Percentiles rank a stretch among this genome's conserved stretches.
These are phyloP conservation scores for Myxozyma vanderwaltii DNA, from an alignment of 805 yeast genomes.

Conservation along the genomic window DNA sequence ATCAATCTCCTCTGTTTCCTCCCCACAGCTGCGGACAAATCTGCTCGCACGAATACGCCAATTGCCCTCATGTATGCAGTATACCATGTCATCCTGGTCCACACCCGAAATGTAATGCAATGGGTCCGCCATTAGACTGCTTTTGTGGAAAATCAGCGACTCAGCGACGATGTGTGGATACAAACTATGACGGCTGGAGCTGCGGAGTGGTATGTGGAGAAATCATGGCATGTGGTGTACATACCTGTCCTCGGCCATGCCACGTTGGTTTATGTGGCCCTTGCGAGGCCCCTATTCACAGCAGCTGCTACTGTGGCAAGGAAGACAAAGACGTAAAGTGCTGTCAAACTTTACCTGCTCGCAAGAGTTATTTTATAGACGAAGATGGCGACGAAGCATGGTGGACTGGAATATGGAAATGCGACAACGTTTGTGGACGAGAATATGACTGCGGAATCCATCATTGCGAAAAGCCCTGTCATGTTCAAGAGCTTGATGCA, in stretches of 20 bases:
- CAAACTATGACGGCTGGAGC: conserved; percentile 71
- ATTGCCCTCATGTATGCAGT: conserved; percentile 72
- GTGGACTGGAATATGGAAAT: conserved; percentile 58
- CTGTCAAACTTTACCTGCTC: conserved; percentile 38
- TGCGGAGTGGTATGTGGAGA: conserved; percentile 67
- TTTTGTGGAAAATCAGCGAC: conserved; percentile 68
- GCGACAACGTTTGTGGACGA: conserved; percentile 49
- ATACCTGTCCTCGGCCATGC: conserved; percentile 63
- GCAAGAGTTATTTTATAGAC: conserved; percentile 35
- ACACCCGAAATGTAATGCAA: conserved; percentile 77
- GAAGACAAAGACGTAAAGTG: conserved; percentile 51
- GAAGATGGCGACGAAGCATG: conserved; percentile 26
- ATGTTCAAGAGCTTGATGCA: conserved; percentile 49
- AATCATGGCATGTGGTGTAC: conserved; percentile 69
- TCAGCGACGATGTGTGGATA: conserved; percentile 72
- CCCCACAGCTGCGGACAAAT: conserved; percentile 92
- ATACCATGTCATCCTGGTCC: conserved; percentile 86
- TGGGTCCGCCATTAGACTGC: conserved; percentile 71
- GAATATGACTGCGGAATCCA: conserved; percentile 68
- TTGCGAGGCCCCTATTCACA: conserved; percentile 55
- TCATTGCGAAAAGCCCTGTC: conserved; percentile 55
- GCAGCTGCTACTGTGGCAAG: conserved; percentile 77
- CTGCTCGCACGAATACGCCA: conserved; percentile 58
- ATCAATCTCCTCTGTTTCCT: conserved; percentile 47
- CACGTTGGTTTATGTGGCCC: conserved; percentile 84